Evolutionary conservation across 805 yeast genomes (phyloP).

Genomic region (Myxozyma monticola): DNA sequence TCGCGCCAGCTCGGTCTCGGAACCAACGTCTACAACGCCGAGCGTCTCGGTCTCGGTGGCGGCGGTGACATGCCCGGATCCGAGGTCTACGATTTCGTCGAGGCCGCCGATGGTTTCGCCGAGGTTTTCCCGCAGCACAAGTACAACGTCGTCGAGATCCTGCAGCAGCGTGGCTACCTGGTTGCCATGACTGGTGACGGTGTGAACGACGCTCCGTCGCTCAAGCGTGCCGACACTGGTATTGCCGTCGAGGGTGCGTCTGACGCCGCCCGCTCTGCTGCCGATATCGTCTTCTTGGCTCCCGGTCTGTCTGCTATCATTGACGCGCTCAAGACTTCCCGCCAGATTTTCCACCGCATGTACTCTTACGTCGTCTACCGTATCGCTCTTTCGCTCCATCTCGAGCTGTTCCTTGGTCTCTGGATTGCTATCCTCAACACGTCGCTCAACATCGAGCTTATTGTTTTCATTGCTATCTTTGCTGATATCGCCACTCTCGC

Average conservation of each 20-base stretch:
- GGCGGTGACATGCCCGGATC: conserved; percentile 65
- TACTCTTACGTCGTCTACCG: no score
- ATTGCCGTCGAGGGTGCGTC: conserved; percentile 63
- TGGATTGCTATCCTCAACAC: conserved; percentile 93
- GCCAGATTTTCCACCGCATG: no score
- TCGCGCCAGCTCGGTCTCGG: conserved; percentile 96
- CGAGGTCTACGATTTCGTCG: conserved; percentile 64
- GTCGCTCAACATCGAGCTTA: conserved; percentile 82
- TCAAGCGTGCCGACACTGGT: conserved; percentile 77
- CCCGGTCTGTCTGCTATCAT: conserved; percentile 39
- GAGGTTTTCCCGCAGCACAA: conserved; percentile 71
- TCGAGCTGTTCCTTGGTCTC: conserved; percentile 90
- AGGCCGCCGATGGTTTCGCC: no score
- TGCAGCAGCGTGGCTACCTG: conserved; percentile 61
- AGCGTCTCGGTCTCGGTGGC: conserved; percentile 92
- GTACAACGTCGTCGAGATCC: conserved; percentile 62
- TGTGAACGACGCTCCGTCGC: conserved; percentile 65
- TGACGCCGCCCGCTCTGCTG: conserved; percentile 48
- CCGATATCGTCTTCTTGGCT: conserved; percentile 49
- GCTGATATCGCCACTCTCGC: conserved; percentile 80
- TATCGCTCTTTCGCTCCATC: conserved; percentile 91
- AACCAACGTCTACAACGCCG: conserved; percentile 93
- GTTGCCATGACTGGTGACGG: conserved; percentile 71
- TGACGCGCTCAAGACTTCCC: conserved; percentile 3
- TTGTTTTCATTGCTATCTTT: conserved; percentile 94